Evolutionary conservation across 1,284 basidiomycete genomes (phyloP), one percentile per base, ranked within the genome.

Genomic region (Naganishia albida): DNA sequence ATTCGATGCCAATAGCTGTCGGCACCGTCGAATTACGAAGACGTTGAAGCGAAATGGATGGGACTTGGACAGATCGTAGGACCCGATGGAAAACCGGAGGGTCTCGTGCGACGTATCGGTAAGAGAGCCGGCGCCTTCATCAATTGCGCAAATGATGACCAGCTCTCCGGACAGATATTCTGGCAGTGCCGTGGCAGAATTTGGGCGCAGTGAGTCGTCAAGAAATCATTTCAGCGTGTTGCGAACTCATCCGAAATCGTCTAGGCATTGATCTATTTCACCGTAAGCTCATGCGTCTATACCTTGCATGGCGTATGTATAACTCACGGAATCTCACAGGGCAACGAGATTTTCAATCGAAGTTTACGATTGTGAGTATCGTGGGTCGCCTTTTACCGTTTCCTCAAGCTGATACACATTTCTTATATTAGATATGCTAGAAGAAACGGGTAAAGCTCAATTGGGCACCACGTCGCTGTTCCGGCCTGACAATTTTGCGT

Each of bases 181-280:
- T 93, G 28, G 85, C 85, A 25, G 85, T 93, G 2, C 90, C 91
- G 0, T 93, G 86, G 83, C 78, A 82, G 63, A 85, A 84, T 52
- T 84, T 88, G 72, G 93, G 93, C 0, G 91, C 88, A 0, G 67
- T 67, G 49, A 54, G 66, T 64, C 3, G 18, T 18, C 10, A 4
- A 34, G 34, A n/a, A n/a, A 34, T 20, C 1, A 3, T 30, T 13
- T 12, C 18, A 18, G 42, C 49, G 28, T 10, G 30, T 26, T 50
- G 3, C 3, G 7, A n/a, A 43, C 26, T 49, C 23, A 30, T 40
- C 46, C 25, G 15, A 38, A 23, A 20, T 6, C 10, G 7, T 26
- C 18, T 25, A 67, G 66, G 91, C 92, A 0, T 76, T 93, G 64
- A 80, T 96, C 25, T 95, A 95, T 78, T 95, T 93, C 74, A 94